Conservation (phyloP, 768 basidiomycete species). For the Tricholoma bakamatsutake region DNA sequence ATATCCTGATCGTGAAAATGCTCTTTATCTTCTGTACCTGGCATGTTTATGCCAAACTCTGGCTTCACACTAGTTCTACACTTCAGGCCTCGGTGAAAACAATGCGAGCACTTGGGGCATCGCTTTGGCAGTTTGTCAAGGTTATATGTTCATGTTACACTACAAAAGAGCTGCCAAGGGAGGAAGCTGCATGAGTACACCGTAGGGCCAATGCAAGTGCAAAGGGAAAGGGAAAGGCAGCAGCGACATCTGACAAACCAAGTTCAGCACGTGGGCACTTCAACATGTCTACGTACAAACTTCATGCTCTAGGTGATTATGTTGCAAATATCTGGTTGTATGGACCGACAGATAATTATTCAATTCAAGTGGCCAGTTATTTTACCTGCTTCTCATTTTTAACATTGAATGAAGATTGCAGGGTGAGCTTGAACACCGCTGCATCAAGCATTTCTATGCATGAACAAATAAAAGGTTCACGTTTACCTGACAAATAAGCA, state of each 20-base stretch:
- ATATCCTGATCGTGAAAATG: conserved; percentile 1
- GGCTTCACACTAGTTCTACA: conserved; percentile 5
- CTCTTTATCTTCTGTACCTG: conserved; percentile 6
- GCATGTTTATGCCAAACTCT: conserved; percentile 7
- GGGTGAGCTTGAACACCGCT: conserved; percentile 32
- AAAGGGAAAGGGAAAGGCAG: not conserved
- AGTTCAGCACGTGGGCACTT: not conserved
- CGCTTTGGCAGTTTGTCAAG: not conserved
- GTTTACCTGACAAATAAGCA: conserved; percentile 18
- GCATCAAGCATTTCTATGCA: conserved; percentile 28
- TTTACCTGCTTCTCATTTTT: not conserved
- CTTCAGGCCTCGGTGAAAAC: not conserved
- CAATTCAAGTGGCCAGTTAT: conserved; percentile 27
- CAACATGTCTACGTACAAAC: conserved; percentile 19
- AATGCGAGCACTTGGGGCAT: not conserved
- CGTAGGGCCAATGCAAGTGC: not conserved
- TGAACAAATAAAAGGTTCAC: conserved; percentile 19
- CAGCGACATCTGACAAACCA: not conserved
- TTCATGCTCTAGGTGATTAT: conserved; percentile 30
- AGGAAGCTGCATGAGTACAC: conserved; percentile 1
- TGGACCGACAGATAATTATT: conserved; percentile 32
- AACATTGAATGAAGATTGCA: conserved; percentile 6
- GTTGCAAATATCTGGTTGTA: conserved; percentile 14
- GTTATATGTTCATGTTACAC: not conserved
- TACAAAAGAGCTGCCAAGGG: conserved; percentile 3